Evolutionary conservation across 108 stramenopile genomes (phyloP).

Genomic region (Nitzschia sp.): DNA sequence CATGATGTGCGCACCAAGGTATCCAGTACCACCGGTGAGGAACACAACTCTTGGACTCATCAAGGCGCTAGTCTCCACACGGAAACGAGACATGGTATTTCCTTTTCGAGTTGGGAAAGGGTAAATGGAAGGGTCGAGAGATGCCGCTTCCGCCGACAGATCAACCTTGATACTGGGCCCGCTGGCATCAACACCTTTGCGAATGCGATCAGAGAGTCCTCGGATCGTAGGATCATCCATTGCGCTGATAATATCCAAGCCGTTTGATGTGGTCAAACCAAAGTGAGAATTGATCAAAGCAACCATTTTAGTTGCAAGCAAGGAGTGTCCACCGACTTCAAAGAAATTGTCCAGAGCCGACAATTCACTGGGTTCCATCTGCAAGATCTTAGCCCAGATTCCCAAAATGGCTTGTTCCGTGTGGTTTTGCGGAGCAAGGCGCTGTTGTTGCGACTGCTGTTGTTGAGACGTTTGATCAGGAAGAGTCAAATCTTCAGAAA

Average conservation of each 20-base stretch:
- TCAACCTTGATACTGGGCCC: conserved; percentile 19
- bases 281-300: conserved; percentile 27
- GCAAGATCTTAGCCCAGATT: conserved; percentile 25
- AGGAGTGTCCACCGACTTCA: conserved; percentile 74
- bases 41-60: conserved; percentile 53
- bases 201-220: conserved; percentile 7
- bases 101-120: conserved; percentile 33
- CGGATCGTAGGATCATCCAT: conserved; percentile 29
- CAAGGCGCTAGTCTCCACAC: conserved; percentile 26
- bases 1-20: conserved; percentile 68
- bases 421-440: conserved; percentile 24
- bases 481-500: conserved; percentile 18
- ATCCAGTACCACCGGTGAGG: conserved; percentile 76
- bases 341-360: conserved; percentile 50
- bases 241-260: conserved; percentile 24
- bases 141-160: conserved; percentile 33
- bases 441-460: neutral
- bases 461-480: neutral
- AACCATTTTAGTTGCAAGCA: conserved; percentile 63
- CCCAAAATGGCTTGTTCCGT: conserved; percentile 29
- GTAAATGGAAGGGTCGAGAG: conserved; percentile 32
- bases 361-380: conserved; percentile 24
- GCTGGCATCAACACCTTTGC: conserved; percentile 1
- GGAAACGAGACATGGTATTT: conserved; percentile 34
- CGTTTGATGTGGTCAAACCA: conserved; percentile 1